These are phyloP conservation scores for Osmozyma mogii DNA, from an alignment of 805 yeast species.

Conservation along the genomic window DNA sequence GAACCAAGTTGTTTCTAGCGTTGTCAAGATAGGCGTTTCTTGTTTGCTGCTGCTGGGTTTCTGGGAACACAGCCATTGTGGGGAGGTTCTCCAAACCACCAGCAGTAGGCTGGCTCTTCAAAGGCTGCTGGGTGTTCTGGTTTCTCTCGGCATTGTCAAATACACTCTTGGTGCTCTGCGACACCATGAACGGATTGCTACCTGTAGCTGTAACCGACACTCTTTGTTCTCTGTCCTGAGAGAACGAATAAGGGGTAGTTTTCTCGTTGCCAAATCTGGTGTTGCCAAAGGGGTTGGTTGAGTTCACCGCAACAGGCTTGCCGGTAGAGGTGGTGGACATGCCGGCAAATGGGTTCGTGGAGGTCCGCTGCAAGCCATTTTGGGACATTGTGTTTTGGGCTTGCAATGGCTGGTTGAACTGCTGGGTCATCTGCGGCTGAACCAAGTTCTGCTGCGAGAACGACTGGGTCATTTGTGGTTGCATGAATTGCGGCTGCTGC, in stretches of 20 bases:
- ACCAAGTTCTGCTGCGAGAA: conserved; percentile 2
- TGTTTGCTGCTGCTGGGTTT: conserved; percentile 40
- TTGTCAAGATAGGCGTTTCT: conserved; percentile 26
- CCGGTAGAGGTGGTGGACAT: conserved; percentile 14
- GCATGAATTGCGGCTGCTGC: conserved; percentile 4
- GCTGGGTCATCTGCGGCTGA: conserved; percentile 7
- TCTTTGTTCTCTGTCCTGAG: conserved; percentile 5
- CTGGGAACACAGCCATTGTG: conserved; percentile 63
- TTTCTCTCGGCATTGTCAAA: conserved; percentile 19
- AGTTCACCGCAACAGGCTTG: too few relatives aligned
- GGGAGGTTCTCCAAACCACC: conserved; percentile 66
- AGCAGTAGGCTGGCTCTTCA: conserved; percentile 53
- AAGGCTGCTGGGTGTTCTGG: conserved; percentile 15
- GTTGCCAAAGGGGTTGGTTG: conserved; percentile 40
- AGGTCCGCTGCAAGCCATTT: conserved; percentile 16
- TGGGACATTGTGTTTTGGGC: background rate
- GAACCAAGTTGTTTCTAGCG: conserved; percentile 22
- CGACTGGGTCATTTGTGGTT: conserved; percentile 6
- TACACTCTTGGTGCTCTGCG: conserved; percentile 26
- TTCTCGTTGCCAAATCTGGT: conserved; percentile 25
- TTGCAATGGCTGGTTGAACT: background rate
- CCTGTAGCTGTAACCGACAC: conserved; percentile 40
- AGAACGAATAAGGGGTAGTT: conserved; percentile 12
- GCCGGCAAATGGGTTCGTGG: conserved; percentile 30
- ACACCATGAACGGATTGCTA: conserved; percentile 52